A percentile compares a stretch with the other conserved stretches of the same genome.
Evolutionary conservation across 164 flowering plant species (phyloP).

Genomic region (Platanus orientalis): DNA sequence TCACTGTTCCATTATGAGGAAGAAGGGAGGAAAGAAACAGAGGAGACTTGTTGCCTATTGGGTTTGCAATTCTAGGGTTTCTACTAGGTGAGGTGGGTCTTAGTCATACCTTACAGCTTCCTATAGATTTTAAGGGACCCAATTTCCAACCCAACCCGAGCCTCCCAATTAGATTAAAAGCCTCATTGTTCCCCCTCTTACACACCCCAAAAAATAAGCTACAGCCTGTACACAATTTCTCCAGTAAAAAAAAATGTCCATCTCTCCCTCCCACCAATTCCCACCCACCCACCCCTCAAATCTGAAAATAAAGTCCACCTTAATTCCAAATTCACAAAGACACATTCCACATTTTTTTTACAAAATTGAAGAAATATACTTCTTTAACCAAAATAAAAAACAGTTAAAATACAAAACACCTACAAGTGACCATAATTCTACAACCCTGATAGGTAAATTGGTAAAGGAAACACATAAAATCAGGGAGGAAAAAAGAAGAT

Average conservation of each 20-base stretch:
- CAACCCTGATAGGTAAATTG: no score
- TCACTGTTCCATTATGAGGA: no score
- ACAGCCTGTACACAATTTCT: neutral
- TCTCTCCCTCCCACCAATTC: neutral
- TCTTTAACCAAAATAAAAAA: neutral
- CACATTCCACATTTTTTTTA: no score
- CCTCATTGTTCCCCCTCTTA: neutral
- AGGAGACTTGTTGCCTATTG: neutral
- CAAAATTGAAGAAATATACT: no score
- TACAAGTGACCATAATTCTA: no score
- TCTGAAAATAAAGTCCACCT: neutral
- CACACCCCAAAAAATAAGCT: neutral
- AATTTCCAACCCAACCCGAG: neutral
- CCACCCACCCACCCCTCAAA: neutral
- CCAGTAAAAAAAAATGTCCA: neutral
- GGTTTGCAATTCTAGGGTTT: constrained; percentile 4
- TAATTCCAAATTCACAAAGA: neutral
- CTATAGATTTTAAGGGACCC: neutral
- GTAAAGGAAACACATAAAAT: neutral
- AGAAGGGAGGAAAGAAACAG: neutral
- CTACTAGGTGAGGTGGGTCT: neutral
- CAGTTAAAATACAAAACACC: no score
- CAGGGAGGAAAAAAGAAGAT: neutral
- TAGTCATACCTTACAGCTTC: neutral
- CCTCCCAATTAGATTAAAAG: constrained; percentile 1